Base-by-base conservation (phyloP, 805 yeast genomes). In the Metschnikowia arizonensis region DNA sequence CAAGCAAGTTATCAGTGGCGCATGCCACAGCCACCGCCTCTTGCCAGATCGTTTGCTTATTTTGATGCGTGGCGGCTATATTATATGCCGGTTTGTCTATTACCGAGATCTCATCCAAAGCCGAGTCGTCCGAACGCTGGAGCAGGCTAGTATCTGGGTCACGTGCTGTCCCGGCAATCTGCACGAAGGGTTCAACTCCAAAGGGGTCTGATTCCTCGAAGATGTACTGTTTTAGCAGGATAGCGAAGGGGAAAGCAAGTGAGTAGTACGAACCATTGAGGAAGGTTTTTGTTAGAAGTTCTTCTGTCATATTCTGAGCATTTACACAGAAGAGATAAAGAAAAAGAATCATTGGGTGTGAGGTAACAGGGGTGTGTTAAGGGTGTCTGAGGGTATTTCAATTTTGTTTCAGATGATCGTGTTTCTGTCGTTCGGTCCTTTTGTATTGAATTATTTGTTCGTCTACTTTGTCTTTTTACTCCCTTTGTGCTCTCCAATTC, bases 241-340 rank as follows among this genome's bases (percentile, higher is more conserved):
- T 49, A 1, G 73, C 74, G 50, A 69, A 69, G 3, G 50, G 43
- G 42, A 64, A 69, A 1, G 68, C 67, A 21, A 68, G 52, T 3
- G 72, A 49, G 11, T 49, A 50, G 30, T 48, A 44, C 18, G 65
- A 60, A 1, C 61, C 64, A 19, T 44, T 44, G 29, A 43, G 35
- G 18, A 44, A 23, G 17, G 25, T 11, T 14, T 24, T 44, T 23
- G 31, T 30, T 3, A 18, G 15, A 28, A 39, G 35, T 29, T 39
- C 34, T 8, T 29, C 33, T 24, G 40, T 26, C 12, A 37, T 12
- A 9, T 23, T 34, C 18, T 26, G 33, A 28, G 40, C 40, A 29
- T 29, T 28, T 25, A 29, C 40, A 26, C 25, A 37, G 12, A 9
- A 26, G n/a, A 28, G 32, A 10, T 28, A 11, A n/a, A 37, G 17